Conservation (phyloP, 2,329 filamentous ascomycete genomes). For the Epichloe glyceriae region DNA sequence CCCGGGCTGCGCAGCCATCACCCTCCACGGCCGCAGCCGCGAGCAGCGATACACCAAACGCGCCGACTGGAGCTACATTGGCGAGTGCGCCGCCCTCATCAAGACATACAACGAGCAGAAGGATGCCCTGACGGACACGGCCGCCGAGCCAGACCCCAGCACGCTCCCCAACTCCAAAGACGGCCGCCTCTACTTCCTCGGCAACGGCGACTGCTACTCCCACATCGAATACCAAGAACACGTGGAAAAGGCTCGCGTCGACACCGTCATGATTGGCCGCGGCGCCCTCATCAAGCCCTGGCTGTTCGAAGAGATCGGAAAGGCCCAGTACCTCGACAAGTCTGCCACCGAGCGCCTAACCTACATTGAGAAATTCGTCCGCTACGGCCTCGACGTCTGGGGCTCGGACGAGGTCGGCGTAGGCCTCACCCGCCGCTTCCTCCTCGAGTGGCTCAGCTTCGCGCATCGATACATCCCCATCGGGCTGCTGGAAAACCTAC, state of each 20-base stretch:
- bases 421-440: conserved; percentile 78
- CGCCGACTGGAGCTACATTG: conserved; percentile 94
- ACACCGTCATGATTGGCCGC: conserved; percentile 94
- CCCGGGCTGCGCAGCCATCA: conserved; percentile 85
- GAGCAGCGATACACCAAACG: conserved; percentile 87
- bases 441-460: conserved; percentile 94
- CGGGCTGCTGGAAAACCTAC: conserved; percentile 76
- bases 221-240: conserved; percentile 77
- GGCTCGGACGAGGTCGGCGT: conserved; percentile 90
- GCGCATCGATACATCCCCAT: conserved; percentile 83
- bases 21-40: conserved; percentile 81
- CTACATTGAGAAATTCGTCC: conserved; percentile 80
- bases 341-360: conserved; percentile 72
- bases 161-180: conserved; percentile 53
- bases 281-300: conserved; percentile 95
- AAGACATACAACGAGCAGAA: conserved; percentile 62
- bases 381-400: conserved; percentile 88
- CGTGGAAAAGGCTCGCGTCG: conserved; percentile 64
- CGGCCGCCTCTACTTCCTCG: conserved; percentile 76
- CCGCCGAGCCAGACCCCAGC: conserved; percentile 61
- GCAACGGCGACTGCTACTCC: conserved; percentile 94
- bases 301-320: conserved; percentile 93
- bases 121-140: conserved; percentile 59
- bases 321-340: conserved; percentile 91
- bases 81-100: conserved; percentile 76